phyloP scores from a whole-genome alignment of 352 stramenopile species.

The Phytophthora vignae region DNA sequence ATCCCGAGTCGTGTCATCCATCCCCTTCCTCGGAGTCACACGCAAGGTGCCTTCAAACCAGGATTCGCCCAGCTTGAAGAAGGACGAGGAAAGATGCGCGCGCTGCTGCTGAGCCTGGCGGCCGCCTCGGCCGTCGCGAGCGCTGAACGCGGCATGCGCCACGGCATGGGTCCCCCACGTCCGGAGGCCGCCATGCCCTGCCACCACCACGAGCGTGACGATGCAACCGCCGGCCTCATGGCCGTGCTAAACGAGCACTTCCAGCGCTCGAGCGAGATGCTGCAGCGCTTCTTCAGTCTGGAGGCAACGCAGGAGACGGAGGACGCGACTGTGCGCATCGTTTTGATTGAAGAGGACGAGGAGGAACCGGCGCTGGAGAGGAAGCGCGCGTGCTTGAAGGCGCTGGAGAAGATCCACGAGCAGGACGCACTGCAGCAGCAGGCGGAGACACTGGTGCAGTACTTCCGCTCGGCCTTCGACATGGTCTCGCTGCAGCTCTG shows the following conservation, averaged over 20 bases:
- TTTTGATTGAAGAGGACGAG: conserved; percentile 43
- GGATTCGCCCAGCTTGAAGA: conserved; percentile 40
- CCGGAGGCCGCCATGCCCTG: conserved; percentile 13
- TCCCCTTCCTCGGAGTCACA: conserved; percentile 25
- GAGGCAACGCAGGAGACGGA: conserved; percentile 11
- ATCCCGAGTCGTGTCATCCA: conserved; percentile 11
- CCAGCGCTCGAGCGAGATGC: conserved; percentile 43
- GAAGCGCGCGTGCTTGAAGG: conserved; percentile 55
- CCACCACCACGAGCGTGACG: conserved; percentile 8
- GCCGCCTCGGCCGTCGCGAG: conserved; percentile 26
- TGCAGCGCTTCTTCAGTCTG: conserved; percentile 50
- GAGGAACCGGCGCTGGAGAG: conserved; percentile 31
- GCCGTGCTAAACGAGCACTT: conserved; percentile 46
- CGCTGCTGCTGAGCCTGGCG: conserved; percentile 38
- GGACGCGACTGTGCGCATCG: conserved; percentile 32
- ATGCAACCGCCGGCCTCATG: conserved; percentile 32
- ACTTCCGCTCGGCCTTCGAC: conserved; percentile 53
- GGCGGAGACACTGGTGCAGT: conserved; percentile 42
- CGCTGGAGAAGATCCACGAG: conserved; percentile 49
- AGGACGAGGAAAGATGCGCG: conserved; percentile 27
- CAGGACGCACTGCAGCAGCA: conserved; percentile 49
- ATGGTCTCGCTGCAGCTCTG: conserved; percentile 51
- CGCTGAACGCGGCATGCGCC: conserved; percentile 20
- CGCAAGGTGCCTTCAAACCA: conserved; percentile 34
- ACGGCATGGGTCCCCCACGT: conserved; percentile 4